phyloP scores from a whole-genome alignment of 2,329 filamentous ascomycete species.

The Aspergillus viridinutans region DNA sequence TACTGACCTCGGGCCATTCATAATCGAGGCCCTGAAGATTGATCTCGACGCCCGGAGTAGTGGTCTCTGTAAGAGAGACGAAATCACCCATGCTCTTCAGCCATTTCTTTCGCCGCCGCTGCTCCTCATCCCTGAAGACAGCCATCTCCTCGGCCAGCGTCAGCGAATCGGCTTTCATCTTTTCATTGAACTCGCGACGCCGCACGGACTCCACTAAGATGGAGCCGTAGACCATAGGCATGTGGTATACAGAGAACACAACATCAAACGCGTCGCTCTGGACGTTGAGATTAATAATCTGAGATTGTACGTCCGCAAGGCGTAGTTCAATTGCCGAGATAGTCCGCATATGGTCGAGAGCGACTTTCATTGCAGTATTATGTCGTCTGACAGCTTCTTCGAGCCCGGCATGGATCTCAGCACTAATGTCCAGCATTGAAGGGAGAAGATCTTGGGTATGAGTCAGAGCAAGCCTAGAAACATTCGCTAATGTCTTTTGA shows the following conservation, averaged over 20 bases:
- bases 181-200: conserved; percentile 85
- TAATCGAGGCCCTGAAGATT: conserved; percentile 76
- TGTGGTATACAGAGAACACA: conserved; percentile 71
- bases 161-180: conserved; percentile 81
- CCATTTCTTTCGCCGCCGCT: conserved; percentile 85
- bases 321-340: conserved; percentile 76
- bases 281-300: conserved; percentile 67
- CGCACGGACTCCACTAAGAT: conserved; percentile 81
- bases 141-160: conserved; percentile 91
- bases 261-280: conserved; percentile 79
- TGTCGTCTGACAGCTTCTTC: conserved; percentile 56
- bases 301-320: conserved; percentile 66
- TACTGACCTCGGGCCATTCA: conserved; percentile 71
- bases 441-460: conserved; percentile 63
- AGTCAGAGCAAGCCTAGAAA: conserved; percentile 60
- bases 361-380: conserved; percentile 62
- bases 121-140: conserved; percentile 85
- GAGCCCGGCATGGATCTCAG: conserved; percentile 51
- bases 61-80: conserved; percentile 62
- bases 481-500: conserved; percentile 58
- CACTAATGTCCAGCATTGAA: conserved; percentile 53
- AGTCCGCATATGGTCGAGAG: conserved; percentile 71
- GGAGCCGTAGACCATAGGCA: conserved; percentile 86
- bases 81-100: conserved; percentile 76
- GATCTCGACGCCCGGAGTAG: conserved; percentile 74